Evolutionary conservation across 2,329 filamentous ascomycete species (phyloP).

Genomic region (Penicillium psychrosexuale): DNA sequence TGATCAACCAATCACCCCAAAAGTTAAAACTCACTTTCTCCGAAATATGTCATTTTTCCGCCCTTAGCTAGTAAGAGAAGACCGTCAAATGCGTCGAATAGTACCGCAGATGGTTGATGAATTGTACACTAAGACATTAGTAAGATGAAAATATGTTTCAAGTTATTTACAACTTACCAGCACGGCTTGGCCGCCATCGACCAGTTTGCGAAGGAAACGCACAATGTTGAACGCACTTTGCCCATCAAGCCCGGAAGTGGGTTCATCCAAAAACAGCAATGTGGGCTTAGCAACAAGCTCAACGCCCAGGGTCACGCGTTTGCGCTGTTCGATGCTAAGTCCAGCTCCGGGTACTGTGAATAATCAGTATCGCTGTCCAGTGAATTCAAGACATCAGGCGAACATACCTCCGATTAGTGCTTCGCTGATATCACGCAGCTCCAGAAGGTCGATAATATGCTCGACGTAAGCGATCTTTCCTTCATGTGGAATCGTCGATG

Average conservation of each 20-base stretch:
- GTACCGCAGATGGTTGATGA: constrained; percentile 65
- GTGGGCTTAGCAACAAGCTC: constrained; percentile 60
- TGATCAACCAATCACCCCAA: neutral
- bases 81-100: constrained; percentile 66
- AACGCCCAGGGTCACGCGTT: constrained; percentile 60
- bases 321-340: constrained; percentile 63
- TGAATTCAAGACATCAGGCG: neutral
- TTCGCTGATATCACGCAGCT: constrained; percentile 61
- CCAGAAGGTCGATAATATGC: constrained; percentile 62
- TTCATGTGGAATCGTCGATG: constrained; percentile 49
- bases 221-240: constrained; percentile 58
- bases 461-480: constrained; percentile 66
- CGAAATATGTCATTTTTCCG: constrained; percentile 66
- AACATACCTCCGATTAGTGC: constrained; percentile 56
- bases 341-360: constrained; percentile 51
- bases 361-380: constrained; percentile 6
- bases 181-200: constrained; percentile 64
- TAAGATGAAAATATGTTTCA: neutral
- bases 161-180: constrained; percentile 43
- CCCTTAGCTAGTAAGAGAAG: constrained; percentile 63
- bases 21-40: constrained; percentile 42
- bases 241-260: constrained; percentile 63
- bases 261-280: constrained; percentile 61
- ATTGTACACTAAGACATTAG: constrained; percentile 51
- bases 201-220: constrained; percentile 64